Conservation (phyloP, 2,329 filamentous ascomycete species). For the Fusarium marasasianum region DNA sequence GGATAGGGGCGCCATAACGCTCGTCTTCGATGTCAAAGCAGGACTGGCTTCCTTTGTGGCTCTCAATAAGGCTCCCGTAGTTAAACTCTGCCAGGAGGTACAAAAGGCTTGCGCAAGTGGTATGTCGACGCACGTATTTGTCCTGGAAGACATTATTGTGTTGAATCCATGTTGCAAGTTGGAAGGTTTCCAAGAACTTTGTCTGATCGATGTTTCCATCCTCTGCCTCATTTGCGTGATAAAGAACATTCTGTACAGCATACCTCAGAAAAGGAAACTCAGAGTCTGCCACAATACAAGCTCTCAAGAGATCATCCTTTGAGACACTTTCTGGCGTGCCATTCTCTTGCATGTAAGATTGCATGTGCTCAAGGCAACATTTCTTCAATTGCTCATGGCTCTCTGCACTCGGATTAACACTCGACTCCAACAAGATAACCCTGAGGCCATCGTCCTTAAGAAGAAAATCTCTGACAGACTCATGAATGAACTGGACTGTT, state of each 20-base stretch:
- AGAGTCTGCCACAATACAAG: fast-evolving
- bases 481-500: slow-evolving; percentile 59
- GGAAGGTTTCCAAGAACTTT: background rate
- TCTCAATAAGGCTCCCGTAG: background rate
- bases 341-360: background rate
- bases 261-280: slow-evolving; percentile 25
- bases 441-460: slow-evolving; percentile 47
- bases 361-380: background rate
- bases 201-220: background rate
- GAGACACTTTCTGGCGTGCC: fast-evolving
- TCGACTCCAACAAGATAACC: background rate
- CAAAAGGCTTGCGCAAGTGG: background rate
- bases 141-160: slow-evolving; percentile 6
- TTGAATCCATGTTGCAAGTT: background rate
- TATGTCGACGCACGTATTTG: background rate
- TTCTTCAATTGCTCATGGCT: slow-evolving; percentile 15
- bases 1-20: background rate
- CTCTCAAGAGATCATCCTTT: fast-evolving
- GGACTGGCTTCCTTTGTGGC: background rate
- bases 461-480: slow-evolving; percentile 60
- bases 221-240: slow-evolving; percentile 26
- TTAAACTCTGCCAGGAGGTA: slow-evolving; percentile 3
- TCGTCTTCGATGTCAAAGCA: background rate
- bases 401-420: background rate
- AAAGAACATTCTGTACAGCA: slow-evolving; percentile 5